Percentiles rank a stretch among this genome's conserved stretches.
These are phyloP conservation scores for Penicillium lividum DNA, from an alignment of 495 filamentous ascomycete genomes.

Conservation along the genomic window DNA sequence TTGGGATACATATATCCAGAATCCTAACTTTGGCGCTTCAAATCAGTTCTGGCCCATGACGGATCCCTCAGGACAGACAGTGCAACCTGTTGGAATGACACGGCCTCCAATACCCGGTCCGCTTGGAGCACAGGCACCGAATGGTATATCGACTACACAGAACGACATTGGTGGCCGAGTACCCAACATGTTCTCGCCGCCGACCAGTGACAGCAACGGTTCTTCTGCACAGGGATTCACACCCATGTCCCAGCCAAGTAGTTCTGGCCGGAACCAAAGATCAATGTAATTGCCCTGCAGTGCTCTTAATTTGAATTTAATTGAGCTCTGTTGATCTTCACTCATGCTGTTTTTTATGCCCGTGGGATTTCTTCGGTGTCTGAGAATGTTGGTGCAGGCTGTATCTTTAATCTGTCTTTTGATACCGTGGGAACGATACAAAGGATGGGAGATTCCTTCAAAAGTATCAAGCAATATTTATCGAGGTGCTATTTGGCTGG, in stretches of 20 bases:
- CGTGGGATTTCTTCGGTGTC: neutral
- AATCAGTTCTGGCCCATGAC: slow-evolving; percentile 51
- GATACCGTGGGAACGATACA: neutral
- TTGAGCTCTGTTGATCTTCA: neutral
- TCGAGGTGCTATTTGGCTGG: neutral
- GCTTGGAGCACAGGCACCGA: slow-evolving; percentile 11
- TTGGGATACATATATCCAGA: slow-evolving; percentile 58
- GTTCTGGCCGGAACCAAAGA: slow-evolving; percentile 13
- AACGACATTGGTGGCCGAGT: slow-evolving; percentile 9
- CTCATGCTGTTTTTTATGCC: neutral
- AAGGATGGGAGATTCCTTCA: neutral
- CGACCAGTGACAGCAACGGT: slow-evolving; percentile 19
- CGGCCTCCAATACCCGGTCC: slow-evolving; percentile 21
- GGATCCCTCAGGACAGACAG: slow-evolving; percentile 35
- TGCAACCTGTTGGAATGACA: slow-evolving; percentile 19
- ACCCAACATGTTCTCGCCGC: slow-evolving; percentile 22
- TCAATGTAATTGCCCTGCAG: slow-evolving; percentile 1
- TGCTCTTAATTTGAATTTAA: neutral
- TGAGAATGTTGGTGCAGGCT: neutral
- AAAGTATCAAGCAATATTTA: neutral
- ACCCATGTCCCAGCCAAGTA: slow-evolving; percentile 17
- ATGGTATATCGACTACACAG: slow-evolving; percentile 12
- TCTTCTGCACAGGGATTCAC: slow-evolving; percentile 20
- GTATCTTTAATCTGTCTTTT: neutral
- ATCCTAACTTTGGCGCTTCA: slow-evolving; percentile 45